Conservation (phyloP, 2,329 filamentous ascomycete species). For the Colletotrichum melonis region DNA sequence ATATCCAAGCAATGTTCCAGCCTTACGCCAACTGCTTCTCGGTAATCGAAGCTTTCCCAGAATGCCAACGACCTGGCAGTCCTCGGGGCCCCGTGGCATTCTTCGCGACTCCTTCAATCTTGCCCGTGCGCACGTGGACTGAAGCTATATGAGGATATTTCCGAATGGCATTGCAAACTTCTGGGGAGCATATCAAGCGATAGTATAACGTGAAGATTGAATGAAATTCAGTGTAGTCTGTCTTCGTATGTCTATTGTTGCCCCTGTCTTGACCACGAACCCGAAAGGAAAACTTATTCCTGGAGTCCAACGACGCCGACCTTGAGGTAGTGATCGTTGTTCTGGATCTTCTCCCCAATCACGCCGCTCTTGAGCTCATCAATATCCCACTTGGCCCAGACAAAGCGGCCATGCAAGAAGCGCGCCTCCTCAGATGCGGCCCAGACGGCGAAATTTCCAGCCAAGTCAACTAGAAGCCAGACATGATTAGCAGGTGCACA, state of each 20-base stretch:
- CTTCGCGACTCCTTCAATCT: background rate
- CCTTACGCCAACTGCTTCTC: conserved; percentile 13
- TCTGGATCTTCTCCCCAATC: conserved; percentile 28
- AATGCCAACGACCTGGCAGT: background rate
- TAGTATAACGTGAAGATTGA: background rate
- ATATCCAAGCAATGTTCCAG: background rate
- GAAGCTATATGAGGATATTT: background rate
- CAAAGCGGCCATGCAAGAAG: conserved; percentile 52
- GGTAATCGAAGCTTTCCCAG: background rate
- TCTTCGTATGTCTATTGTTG: background rate
- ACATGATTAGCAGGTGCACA: background rate
- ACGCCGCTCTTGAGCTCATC: conserved; percentile 46
- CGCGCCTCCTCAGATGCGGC: conserved; percentile 48
- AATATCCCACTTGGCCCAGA: conserved; percentile 56
- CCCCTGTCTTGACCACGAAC: no score
- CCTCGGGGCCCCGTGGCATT: background rate
- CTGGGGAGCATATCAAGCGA: background rate
- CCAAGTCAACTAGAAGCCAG: background rate
- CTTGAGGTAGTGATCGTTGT: conserved; percentile 36
- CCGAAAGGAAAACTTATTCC: background rate
- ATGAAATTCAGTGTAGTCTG: background rate
- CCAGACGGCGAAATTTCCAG: conserved; percentile 50
- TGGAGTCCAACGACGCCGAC: conserved; percentile 26
- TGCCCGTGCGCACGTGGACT: background rate
- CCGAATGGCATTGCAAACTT: background rate